Evolutionary conservation across 2,329 filamentous ascomycete species (phyloP).

Genomic region (Madurella fahalii): DNA sequence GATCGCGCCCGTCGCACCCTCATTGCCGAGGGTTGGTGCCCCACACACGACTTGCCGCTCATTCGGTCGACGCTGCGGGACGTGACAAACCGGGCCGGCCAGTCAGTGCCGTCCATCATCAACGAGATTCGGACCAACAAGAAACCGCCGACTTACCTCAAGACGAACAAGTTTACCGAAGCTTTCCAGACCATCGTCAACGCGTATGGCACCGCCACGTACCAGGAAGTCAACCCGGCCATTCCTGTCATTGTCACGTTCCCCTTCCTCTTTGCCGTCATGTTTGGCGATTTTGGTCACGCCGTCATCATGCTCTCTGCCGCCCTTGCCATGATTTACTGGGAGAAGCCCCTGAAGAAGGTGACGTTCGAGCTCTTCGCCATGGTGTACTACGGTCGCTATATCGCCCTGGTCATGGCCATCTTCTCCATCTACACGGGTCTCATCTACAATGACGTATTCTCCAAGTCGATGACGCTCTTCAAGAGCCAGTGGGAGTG

Average conservation of each 20-base stretch:
- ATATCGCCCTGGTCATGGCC: conserved; percentile 98
- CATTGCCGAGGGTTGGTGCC: conserved; percentile 97
- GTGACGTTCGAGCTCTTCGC: conserved; percentile 88
- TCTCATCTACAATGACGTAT: conserved; percentile 95
- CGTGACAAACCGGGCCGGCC: conserved; percentile 89
- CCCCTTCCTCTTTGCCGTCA: conserved; percentile 99
- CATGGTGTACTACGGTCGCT: conserved; percentile 98
- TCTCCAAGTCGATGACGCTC: conserved; percentile 86
- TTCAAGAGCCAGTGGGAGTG: conserved; percentile 91
- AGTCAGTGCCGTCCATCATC: conserved; percentile 97
- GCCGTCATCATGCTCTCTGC: conserved; percentile 83
- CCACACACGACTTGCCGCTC: conserved; percentile 80
- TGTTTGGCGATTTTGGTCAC: conserved; percentile 98
- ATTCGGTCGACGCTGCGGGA: conserved; percentile 94
- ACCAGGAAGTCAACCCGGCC: conserved; percentile 94
- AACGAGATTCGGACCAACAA: conserved; percentile 97
- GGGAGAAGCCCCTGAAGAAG: conserved; percentile 90
- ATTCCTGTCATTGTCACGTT: conserved; percentile 95
- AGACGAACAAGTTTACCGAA: conserved; percentile 97
- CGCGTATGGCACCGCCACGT: conserved; percentile 95
- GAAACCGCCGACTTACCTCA: conserved; percentile 93
- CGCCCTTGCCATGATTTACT: conserved; percentile 91
- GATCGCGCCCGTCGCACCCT: conserved; percentile 92
- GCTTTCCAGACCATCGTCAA: conserved; percentile 99
- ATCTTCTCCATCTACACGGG: conserved; percentile 96